These are phyloP conservation scores for Abrus precatorius DNA, from an alignment of 306 rosid genomes.

Conservation along the genomic window DNA sequence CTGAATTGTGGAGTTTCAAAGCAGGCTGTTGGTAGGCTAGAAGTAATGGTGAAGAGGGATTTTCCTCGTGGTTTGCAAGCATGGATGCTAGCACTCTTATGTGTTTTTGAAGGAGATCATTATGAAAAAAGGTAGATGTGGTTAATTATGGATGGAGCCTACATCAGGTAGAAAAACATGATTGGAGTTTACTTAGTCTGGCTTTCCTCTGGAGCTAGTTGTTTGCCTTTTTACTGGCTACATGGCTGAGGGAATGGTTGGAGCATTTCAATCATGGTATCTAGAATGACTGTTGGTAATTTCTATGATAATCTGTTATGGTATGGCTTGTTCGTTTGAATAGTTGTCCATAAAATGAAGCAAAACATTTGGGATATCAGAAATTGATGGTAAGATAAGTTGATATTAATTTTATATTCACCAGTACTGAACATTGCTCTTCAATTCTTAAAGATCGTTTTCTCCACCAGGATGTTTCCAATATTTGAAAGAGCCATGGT, in stretches of 20 bases:
- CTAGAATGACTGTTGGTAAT: constrained; percentile 39
- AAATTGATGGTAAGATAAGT: constrained; percentile 23
- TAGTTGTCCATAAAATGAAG: not conserved
- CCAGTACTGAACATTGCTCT: constrained; percentile 24
- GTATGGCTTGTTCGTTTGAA: constrained; percentile 1
- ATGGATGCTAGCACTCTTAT: constrained; percentile 70
- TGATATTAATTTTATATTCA: constrained; percentile 10
- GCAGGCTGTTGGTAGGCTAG: constrained; percentile 73
- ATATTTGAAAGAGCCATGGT: constrained; percentile 3
- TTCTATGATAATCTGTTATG: constrained; percentile 27
- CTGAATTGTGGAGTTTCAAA: constrained; percentile 76
- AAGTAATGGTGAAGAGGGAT: constrained; percentile 65
- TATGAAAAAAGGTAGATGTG: constrained; percentile 46
- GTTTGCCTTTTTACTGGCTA: constrained; percentile 28
- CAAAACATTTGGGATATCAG: not conserved
- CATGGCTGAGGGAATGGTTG: constrained; percentile 16
- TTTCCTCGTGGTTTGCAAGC: constrained; percentile 59
- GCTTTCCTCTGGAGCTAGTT: constrained; percentile 19
- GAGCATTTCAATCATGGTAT: constrained; percentile 36
- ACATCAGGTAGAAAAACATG: constrained; percentile 5
- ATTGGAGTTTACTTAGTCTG: not conserved
- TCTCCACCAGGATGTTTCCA: constrained; percentile 10
- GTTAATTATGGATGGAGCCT: constrained; percentile 28
- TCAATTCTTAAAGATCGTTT: constrained; percentile 20
- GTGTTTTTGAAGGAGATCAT: constrained; percentile 52